Evolutionary conservation across 306 rosid species (phyloP).

Genomic region (Rosa rugosa): DNA sequence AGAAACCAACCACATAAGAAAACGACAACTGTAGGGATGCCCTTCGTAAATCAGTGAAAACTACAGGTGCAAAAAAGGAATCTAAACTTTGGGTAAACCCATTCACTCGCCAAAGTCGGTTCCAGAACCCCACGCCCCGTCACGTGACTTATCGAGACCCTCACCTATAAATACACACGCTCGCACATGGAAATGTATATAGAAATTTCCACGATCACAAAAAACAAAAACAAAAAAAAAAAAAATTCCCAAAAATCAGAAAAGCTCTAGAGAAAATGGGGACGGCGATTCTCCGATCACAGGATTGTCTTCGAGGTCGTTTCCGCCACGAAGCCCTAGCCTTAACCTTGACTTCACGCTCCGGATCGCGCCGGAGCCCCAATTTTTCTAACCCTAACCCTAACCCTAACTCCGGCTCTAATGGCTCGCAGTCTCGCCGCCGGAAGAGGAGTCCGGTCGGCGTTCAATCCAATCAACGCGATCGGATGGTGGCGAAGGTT

Average conservation of each 20-base stretch:
- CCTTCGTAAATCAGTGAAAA: background rate
- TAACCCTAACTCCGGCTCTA: background rate
- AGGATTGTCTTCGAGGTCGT: constrained; percentile 40
- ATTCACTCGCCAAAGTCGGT: background rate
- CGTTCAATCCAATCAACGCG: constrained; percentile 21
- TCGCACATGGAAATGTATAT: background rate
- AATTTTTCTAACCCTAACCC: constrained; percentile 8
- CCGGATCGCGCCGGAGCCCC: constrained; percentile 27
- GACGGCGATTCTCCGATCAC: constrained; percentile 50
- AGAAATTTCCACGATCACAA: background rate
- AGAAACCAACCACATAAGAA: background rate
- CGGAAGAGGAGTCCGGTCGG: constrained; percentile 51
- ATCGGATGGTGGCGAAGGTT: constrained; percentile 23
- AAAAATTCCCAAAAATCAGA: too few species aligned
- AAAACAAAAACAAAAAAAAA: background rate
- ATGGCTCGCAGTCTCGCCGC: constrained; percentile 37
- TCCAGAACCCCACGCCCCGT: background rate
- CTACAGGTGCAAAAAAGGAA: background rate
- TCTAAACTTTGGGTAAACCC: background rate
- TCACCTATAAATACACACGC: background rate
- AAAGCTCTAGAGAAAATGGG: constrained; percentile 26
- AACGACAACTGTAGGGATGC: background rate
- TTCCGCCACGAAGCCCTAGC: constrained; percentile 38
- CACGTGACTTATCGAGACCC: too few species aligned
- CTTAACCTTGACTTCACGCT: constrained; percentile 4